A percentile compares a stretch with the other conserved stretches of the same genome.
Evolutionary conservation across 257 asterid genomes (phyloP).

Genomic region (Ligustrum vulgare): DNA sequence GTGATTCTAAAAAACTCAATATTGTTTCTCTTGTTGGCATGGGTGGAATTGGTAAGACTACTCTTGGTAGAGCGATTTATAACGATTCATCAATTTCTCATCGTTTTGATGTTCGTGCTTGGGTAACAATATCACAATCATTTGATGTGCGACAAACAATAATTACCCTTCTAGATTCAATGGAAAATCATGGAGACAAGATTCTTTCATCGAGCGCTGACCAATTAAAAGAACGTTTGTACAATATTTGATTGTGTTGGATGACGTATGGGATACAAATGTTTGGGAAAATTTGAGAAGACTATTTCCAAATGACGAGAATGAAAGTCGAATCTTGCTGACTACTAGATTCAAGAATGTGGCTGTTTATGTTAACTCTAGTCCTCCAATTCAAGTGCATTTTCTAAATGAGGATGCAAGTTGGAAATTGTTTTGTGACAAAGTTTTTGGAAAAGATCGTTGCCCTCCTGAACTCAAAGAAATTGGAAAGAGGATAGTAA

Average conservation of each 20-base stretch:
- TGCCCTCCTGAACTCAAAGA: neutral
- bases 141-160: neutral
- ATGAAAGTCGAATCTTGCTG: conserved; percentile 18
- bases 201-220: neutral
- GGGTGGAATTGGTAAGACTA: neutral
- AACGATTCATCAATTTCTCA: neutral
- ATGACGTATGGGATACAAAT: neutral
- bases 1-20: neutral
- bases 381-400: neutral
- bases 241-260: neutral
- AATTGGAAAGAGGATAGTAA: no score
- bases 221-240: neutral
- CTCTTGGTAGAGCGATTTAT: neutral
- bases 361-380: neutral
- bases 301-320: conserved; percentile 20
- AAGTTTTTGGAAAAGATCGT: neutral
- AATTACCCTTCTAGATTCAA: neutral
- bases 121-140: neutral
- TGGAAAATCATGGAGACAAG: neutral
- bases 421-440: neutral
- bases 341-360: conserved; percentile 13
- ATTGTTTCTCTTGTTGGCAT: neutral
- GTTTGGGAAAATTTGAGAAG: neutral
- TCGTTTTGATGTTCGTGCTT: neutral
- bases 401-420: neutral